Percentiles rank a stretch among this genome's conserved stretches.
phyloP scores from a whole-genome alignment of 192 early-diverging fungal genomes.

The Umbelopsis ramanniana region DNA sequence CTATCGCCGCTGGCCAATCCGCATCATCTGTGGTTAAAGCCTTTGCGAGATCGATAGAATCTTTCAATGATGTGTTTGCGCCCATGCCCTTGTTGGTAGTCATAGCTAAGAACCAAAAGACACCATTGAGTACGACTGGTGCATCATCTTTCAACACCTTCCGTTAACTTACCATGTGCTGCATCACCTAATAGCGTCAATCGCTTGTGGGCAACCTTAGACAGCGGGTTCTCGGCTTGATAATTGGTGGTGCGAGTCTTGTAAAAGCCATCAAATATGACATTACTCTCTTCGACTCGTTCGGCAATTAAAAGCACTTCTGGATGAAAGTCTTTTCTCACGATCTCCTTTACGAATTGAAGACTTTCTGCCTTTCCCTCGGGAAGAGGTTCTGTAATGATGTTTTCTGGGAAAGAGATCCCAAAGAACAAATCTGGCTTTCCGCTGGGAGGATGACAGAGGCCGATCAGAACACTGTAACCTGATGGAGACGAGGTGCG shows the following conservation, averaged over 20 bases:
- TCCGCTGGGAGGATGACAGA: not conserved
- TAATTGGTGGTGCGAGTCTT: not conserved
- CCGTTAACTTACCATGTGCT: constrained; percentile 13
- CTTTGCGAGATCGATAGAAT: constrained; percentile 16
- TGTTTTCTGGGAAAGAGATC: constrained; percentile 7
- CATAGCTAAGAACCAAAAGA: not conserved
- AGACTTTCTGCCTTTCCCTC: not conserved
- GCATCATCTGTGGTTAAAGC: not conserved
- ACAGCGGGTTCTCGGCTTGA: constrained; percentile 11
- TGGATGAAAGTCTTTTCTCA: constrained; percentile 22
- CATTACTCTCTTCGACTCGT: not conserved
- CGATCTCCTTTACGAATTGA: not conserved
- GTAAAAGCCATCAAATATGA: constrained; percentile 17
- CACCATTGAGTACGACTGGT: too few relatives aligned
- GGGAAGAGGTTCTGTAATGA: not conserved
- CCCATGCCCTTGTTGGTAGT: constrained; percentile 22
- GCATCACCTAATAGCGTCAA: constrained; percentile 29
- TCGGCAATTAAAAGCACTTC: constrained; percentile 19
- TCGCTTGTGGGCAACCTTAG: constrained; percentile 16
- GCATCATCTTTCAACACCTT: not conserved
- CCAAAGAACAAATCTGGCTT: constrained; percentile 17
- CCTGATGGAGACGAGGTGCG: constrained; percentile 4
- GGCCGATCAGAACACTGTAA: constrained; percentile 14
- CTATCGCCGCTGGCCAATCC: not conserved
- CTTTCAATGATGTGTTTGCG: constrained; percentile 2